Evolutionary conservation across 768 basidiomycete genomes (phyloP), one percentile per base, ranked within the genome.

Genomic region (Podaxis sp.): DNA sequence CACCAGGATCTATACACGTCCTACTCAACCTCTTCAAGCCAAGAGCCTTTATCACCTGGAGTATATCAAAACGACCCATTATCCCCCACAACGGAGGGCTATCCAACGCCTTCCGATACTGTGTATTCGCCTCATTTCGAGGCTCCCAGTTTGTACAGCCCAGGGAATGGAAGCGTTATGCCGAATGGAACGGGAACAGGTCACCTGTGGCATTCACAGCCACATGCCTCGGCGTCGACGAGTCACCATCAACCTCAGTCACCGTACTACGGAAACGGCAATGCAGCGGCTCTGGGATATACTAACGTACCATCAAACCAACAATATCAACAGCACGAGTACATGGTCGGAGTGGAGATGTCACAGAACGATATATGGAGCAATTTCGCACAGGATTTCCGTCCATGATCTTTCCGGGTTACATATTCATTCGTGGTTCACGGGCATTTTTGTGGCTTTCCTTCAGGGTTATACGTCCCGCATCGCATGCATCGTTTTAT

Each of bases 301-400:
- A 5, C 36, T 24, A 40, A 8, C 17, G 6, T 50, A 8, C 33
- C 60, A 43, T 9, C 55, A 57, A 22, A 15, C n/a, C 43, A 19
- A 55, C 41, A 25, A 27, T 54, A 43, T 24, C 63, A 64, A 43
- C 57, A 59, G 41, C 57, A 41, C 12, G 43, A 37, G 36, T 63
- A 51, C 57, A 57, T 53, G 50, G 54, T 27, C 1, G 33, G 29
- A 24, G n/a, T n/a, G 19, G 55, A 49, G 12, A 62, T 62, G 47
- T 73, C 69, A 59, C 77, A 76, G 57, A 74, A 76, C 8, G 77
- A 79, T 36, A 69, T 75, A 52, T 80, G 79, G 80, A 70, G 73
- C 51, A 73, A 69, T 52, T 78, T 77, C 59, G 68, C 76, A 17
- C 62, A 68, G 29, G 70, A 73, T 46, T 73, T 77, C 38, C 73